Evolutionary conservation across 2,329 filamentous ascomycete species (phyloP).

Genomic region (Exophiala viscosa): DNA sequence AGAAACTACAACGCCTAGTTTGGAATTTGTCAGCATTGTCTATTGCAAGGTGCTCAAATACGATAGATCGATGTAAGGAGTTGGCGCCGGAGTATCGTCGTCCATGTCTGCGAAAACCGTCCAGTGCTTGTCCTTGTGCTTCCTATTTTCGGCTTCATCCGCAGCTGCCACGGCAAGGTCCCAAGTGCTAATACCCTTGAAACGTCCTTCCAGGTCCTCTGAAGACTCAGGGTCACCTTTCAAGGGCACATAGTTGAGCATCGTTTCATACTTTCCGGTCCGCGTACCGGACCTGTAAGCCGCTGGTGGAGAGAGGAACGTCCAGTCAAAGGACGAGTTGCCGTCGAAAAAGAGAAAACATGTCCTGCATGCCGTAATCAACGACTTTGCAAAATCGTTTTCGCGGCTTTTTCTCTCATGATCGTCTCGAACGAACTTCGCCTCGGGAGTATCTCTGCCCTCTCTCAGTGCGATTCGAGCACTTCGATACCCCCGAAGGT

Average conservation of each 20-base stretch:
- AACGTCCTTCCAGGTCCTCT: neutral
- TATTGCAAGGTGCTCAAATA: no score
- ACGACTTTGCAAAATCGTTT: neutral
- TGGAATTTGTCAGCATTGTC: no score
- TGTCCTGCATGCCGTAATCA: constrained; percentile 1
- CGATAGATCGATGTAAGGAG: neutral
- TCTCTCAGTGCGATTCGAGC: neutral
- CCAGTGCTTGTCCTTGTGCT: neutral
- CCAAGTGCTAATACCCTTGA: neutral
- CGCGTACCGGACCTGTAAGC: neutral
- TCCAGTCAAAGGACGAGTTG: constrained; percentile 5
- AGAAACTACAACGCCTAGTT: no score
- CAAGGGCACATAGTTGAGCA: neutral
- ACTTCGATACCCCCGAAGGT: neutral
- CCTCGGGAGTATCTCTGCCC: neutral
- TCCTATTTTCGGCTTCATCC: neutral
- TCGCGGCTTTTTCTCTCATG: neutral
- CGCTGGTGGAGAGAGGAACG: constrained; percentile 3
- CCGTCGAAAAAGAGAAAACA: constrained; percentile 8
- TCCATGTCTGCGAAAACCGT: neutral
- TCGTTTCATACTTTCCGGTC: neutral
- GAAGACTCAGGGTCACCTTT: neutral
- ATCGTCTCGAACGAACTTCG: neutral
- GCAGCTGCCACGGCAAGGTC: constrained; percentile 3
- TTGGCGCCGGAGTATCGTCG: neutral